Evolutionary conservation across 2,329 filamentous ascomycete species (phyloP).

Genomic region (Penicillium sp.): DNA sequence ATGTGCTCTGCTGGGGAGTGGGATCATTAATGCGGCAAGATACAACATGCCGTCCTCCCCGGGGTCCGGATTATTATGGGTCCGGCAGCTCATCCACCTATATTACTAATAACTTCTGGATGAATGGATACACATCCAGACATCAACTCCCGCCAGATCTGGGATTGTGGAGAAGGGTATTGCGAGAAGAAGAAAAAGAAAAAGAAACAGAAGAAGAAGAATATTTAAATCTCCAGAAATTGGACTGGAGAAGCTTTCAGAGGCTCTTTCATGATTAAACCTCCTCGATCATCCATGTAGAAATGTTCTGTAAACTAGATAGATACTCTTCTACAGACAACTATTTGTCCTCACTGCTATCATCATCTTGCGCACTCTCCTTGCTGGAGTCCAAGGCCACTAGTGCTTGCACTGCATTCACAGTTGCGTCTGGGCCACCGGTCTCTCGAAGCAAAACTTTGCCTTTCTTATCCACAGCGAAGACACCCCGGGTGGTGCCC

Average conservation of each 20-base stretch:
- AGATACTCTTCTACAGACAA: neutral
- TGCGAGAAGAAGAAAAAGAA: neutral
- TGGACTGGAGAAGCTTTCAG: neutral
- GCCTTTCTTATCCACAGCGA: conserved; percentile 78
- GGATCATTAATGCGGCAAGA: conserved; percentile 1
- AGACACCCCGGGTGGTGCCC: conserved; percentile 82
- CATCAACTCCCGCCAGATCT: neutral
- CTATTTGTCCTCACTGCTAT: conserved; percentile 5
- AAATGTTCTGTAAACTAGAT: neutral
- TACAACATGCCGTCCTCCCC: neutral
- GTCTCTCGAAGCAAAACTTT: conserved; percentile 74
- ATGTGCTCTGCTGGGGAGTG: neutral
- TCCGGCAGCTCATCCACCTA: neutral
- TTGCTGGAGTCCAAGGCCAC: conserved; percentile 50
- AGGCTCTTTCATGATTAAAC: neutral
- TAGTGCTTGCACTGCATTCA: conserved; percentile 73
- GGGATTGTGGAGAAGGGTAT: neutral
- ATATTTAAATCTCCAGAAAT: neutral
- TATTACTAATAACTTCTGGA: neutral
- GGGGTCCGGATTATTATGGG: neutral
- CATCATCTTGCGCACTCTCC: conserved; percentile 10
- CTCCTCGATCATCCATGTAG: neutral
- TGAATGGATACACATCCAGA: neutral
- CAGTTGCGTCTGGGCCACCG: conserved; percentile 75
- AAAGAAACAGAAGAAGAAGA: neutral